These are phyloP conservation scores for Rhodofomes roseus DNA, from an alignment of 1,284 basidiomycete species.

Conservation along the genomic window DNA sequence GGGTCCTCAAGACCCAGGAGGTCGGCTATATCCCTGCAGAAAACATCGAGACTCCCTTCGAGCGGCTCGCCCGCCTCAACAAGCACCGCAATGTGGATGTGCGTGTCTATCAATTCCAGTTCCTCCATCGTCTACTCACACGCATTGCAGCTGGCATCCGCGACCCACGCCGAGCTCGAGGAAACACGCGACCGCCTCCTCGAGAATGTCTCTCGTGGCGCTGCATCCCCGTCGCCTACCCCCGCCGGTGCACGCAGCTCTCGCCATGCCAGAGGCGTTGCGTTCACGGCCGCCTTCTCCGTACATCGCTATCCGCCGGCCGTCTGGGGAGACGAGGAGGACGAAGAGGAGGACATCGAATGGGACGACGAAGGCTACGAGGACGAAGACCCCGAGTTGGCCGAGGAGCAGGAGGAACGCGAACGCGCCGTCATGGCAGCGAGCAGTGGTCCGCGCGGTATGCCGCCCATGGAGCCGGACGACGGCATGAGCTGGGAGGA, in stretches of 20 bases:
- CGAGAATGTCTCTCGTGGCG: slow-evolving; percentile 43
- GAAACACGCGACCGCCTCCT: slow-evolving; percentile 48
- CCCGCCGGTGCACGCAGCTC: slow-evolving; percentile 25
- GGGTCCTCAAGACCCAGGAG: slow-evolving; percentile 95
- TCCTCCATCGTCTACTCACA: neutral
- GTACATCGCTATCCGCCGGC: slow-evolving; percentile 75
- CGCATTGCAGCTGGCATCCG: slow-evolving; percentile 57
- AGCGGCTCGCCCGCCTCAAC: slow-evolving; percentile 92
- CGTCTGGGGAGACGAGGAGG: slow-evolving; percentile 79
- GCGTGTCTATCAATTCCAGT: slow-evolving; percentile 33
- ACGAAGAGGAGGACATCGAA: slow-evolving; percentile 69
- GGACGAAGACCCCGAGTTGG: slow-evolving; percentile 62
- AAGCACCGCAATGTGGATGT: slow-evolving; percentile 98
- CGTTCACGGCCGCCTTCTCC: slow-evolving; percentile 55
- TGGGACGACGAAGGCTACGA: slow-evolving; percentile 75
- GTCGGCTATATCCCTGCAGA: slow-evolving; percentile 99
- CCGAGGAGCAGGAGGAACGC: slow-evolving; percentile 42
- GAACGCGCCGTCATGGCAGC: slow-evolving; percentile 13
- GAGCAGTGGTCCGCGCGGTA: slow-evolving; percentile 3
- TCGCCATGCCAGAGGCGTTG: slow-evolving; percentile 39
- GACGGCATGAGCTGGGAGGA: slow-evolving; percentile 79
- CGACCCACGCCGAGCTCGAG: slow-evolving; percentile 64
- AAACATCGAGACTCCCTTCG: slow-evolving; percentile 98
- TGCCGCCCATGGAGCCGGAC: slow-evolving; percentile 52
- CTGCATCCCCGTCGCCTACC: slow-evolving; percentile 42